Evolutionary conservation across 495 filamentous ascomycete genomes (phyloP).

Genomic region (Rhypophila decipiens): DNA sequence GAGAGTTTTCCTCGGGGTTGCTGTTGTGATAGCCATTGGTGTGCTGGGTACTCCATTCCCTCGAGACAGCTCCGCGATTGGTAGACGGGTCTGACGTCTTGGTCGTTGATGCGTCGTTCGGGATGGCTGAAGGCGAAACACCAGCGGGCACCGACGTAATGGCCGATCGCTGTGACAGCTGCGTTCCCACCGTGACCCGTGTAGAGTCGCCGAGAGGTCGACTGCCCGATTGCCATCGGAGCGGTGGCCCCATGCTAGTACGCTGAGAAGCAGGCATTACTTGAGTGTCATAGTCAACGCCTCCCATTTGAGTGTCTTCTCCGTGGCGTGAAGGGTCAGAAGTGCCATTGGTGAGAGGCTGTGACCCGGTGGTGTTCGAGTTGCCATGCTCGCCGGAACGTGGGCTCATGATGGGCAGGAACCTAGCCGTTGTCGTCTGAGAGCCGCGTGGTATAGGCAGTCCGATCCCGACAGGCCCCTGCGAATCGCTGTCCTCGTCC

Average conservation of each 20-base stretch:
- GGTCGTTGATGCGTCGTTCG: slow-evolving; percentile 86
- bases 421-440: slow-evolving; percentile 39
- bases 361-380: slow-evolving; percentile 38
- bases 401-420: slow-evolving; percentile 42
- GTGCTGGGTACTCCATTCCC: slow-evolving; percentile 55
- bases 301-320: slow-evolving; percentile 54
- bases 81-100: slow-evolving; percentile 70
- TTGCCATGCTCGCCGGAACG: slow-evolving; percentile 44
- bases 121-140: slow-evolving; percentile 66
- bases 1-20: slow-evolving; percentile 34
- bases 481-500: slow-evolving; percentile 29
- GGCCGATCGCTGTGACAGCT: slow-evolving; percentile 60
- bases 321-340: slow-evolving; percentile 49
- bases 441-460: slow-evolving; percentile 44
- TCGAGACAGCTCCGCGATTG: slow-evolving; percentile 28
- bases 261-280: slow-evolving; percentile 18
- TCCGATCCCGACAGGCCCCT: slow-evolving; percentile 56
- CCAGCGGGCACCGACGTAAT: slow-evolving; percentile 70
- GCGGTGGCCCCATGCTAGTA: slow-evolving; percentile 31
- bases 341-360: slow-evolving; percentile 61
- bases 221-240: slow-evolving; percentile 10
- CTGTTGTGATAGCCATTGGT: slow-evolving; percentile 47
- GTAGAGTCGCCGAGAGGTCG: slow-evolving; percentile 19
- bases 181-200: slow-evolving; percentile 34
- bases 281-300: slow-evolving; percentile 50